Base-by-base conservation (phyloP, 352 stramenopile genomes). In the Blastocystis sp. region DNA sequence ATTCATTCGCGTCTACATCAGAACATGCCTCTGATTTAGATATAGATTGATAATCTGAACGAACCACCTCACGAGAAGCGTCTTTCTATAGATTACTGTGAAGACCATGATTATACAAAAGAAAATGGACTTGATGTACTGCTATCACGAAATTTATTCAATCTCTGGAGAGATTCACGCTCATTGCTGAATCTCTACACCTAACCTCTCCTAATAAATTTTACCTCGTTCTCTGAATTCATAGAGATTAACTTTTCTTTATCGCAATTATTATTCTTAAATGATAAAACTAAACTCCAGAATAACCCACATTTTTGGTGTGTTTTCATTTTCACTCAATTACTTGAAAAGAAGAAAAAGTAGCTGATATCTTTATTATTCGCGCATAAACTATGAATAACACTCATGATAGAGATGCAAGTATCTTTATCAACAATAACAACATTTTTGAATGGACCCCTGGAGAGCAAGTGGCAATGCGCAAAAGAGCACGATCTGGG, bases 391-490 rank as follows among this genome's bases (percentile, higher is more conserved):
- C 30, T 34, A 34, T 34, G 30, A 34, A 34, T 1, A 34, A 34
- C 1, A 34, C 30, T 34, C 30, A 1, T 24, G 39, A 53, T 16
- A 13, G 56, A 65, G 53, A 66, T 18, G 73, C 50, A 13, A 0
- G 73, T 20, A 54, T 26, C 47, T 85, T 69, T 41, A 69, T 68
- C 11, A 64, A 45, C 47, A 85, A 53, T 53, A 68, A 34, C 30
- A 85, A 26, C 55, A 62, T 68, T 5, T 85, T 85, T 65, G 73
- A 85, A 65, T 50, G 37, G 45, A 34, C 53, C 3, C 53, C 56
- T 4, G 73, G 56, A 20, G 73, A 85, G 41, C 30, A 8, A 18
- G 9, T n/a, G 2, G 34, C 50, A 11, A 39, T 66, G n/a, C 50
- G 54, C 5, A 5, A 68, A 30, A 24, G 20, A 16, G 5, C 20